Evolutionary conservation across 2,329 filamentous ascomycete genomes (phyloP), one percentile per base, ranked within the genome.

Genomic region (Sodiomyces alkalinus): DNA sequence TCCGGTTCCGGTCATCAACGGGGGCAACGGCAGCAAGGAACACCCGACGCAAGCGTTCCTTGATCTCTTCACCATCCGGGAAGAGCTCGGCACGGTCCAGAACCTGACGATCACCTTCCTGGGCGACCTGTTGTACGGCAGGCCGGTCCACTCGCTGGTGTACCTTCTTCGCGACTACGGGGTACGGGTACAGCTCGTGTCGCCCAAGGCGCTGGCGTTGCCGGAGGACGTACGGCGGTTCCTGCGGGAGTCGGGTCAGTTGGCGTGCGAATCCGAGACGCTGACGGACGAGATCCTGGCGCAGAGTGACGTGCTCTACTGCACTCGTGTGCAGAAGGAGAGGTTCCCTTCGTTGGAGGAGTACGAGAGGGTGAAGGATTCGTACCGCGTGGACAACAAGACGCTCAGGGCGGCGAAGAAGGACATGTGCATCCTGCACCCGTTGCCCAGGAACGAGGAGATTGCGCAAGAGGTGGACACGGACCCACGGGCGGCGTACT

Each of bases 11-110:
- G 75, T 98, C 46, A 87, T 98, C 64, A 98, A 98, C 50, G 90
- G 85, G 39, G 90, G 90, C 28, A 98, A 98, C 51, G 90, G 90
- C 38, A 85, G 80, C 56, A 76, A 82, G 44, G 90, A 98, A 60
- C 90, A 98, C 57, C 90, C 90, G 1, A 98, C 90, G 0, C 90
- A 98, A 57, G 90, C 90, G 0, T 90, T 98, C 68, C 64, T 98
- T 14, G 90, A 98, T 47, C 76, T 98, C 33, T 98, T 94, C 64
- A 96, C 90, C 30, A 98, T 98, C 47, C 82, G 90, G 41, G 90
- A 98, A 56, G 90, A 98, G 55, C 68, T 96, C 7, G 90, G 90
- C 38, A 94, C 86, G 0, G 87, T 96, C 32, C 86, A 87, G 48
- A 87, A 87, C 29, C 64, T 98, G 38, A 96, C 83, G 24, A 92